Evolutionary conservation across 495 filamentous ascomycete genomes (phyloP).

Genomic region (Lineolata rhizophorae): DNA sequence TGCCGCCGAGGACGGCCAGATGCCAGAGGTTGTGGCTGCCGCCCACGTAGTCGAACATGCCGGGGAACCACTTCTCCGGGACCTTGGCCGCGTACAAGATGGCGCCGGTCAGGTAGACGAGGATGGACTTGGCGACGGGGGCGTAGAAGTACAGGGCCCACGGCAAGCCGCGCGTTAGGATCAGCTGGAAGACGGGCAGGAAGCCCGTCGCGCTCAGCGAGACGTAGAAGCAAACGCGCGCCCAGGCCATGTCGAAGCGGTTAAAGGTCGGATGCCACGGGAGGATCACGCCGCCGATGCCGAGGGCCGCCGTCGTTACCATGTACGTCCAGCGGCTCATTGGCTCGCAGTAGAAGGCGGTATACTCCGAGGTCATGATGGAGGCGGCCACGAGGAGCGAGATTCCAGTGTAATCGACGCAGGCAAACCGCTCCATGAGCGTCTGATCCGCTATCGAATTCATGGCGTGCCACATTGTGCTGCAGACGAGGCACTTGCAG

Average conservation of each 20-base stretch:
- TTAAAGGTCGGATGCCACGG: constrained; percentile 97
- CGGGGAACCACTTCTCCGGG: constrained; percentile 81
- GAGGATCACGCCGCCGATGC: constrained; percentile 71
- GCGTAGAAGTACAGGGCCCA: constrained; percentile 76
- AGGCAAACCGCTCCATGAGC: constrained; percentile 86
- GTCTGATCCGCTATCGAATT: constrained; percentile 76
- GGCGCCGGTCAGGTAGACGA: constrained; percentile 72
- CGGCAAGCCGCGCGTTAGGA: constrained; percentile 44
- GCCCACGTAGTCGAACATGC: constrained; percentile 83
- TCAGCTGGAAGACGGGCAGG: constrained; percentile 67
- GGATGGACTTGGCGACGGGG: constrained; percentile 62
- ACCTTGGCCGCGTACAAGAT: constrained; percentile 81
- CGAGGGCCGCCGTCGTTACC: constrained; percentile 53
- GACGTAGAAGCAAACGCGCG: constrained; percentile 79
- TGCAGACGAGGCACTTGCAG: constrained; percentile 88
- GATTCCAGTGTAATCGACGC: constrained; percentile 96
- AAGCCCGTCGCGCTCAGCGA: constrained; percentile 78
- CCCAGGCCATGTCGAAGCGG: constrained; percentile 74
- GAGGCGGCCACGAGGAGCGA: constrained; percentile 88
- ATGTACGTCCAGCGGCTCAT: constrained; percentile 75
- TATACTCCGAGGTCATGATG: constrained; percentile 97
- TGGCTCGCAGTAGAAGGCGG: constrained; percentile 95
- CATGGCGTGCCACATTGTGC: constrained; percentile 95
- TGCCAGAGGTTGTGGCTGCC: constrained; percentile 97
- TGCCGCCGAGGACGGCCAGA: constrained; percentile 84